phyloP scores from a whole-genome alignment of 2,329 filamentous ascomycete genomes.

The Cladobotryum protrusum region DNA sequence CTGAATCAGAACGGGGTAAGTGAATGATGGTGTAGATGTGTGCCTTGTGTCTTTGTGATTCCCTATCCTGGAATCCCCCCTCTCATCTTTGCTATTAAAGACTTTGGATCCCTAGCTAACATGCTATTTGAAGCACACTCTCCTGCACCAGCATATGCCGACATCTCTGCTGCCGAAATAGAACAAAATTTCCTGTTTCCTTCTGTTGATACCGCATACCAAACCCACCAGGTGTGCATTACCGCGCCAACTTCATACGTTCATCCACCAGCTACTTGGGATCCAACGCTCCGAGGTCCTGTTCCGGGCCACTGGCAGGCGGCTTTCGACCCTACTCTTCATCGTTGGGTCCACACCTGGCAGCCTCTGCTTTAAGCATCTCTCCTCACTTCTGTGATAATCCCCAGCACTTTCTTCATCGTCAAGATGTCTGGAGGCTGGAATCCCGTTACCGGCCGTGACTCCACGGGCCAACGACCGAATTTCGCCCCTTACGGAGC shows the following conservation, averaged over 20 bases:
- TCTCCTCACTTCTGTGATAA: neutral
- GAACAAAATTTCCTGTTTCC: too few relatives aligned
- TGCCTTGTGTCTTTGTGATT: too few relatives aligned
- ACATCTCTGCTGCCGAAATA: neutral
- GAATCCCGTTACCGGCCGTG: conserved; percentile 35
- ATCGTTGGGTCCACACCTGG: conserved; percentile 34
- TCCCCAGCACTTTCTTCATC: neutral
- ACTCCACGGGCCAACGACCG: conserved; percentile 27
- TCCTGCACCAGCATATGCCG: neutral
- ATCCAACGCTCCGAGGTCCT: conserved; percentile 24
- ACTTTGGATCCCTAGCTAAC: neutral
- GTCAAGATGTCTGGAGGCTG: conserved; percentile 32
- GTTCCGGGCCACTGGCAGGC: conserved; percentile 31
- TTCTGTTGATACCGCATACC: neutral
- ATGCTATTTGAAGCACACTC: neutral
- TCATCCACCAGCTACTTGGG: conserved; percentile 18
- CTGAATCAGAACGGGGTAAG: conserved; percentile 18
- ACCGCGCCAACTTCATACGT: neutral
- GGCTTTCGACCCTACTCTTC: conserved; percentile 21
- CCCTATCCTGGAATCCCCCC: too few relatives aligned
- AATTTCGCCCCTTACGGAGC: conserved; percentile 27
- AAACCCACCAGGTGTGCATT: neutral
- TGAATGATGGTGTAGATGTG: neutral
- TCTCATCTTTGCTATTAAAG: neutral
- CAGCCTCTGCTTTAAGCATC: conserved; percentile 21